Conservation (phyloP, 2,329 filamentous ascomycete genomes). For the Stachybotrys echinatus region DNA sequence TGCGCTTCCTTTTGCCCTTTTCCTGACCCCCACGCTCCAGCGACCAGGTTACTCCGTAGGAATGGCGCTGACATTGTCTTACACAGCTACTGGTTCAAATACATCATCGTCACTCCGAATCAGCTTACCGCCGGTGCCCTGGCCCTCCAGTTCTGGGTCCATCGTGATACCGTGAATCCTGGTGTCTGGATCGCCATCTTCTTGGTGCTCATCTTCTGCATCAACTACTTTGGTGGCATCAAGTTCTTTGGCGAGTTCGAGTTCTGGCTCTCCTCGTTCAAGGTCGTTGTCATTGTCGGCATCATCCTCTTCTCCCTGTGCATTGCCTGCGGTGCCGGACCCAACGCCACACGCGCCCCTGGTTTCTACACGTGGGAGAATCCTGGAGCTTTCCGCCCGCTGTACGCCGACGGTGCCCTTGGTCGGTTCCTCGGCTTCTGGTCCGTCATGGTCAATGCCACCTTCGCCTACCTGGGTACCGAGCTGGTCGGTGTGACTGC, state of each 20-base stretch:
- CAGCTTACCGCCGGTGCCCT: constrained; percentile 76
- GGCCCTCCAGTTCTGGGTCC: constrained; percentile 74
- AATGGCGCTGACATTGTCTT: background rate
- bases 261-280: constrained; percentile 61
- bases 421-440: constrained; percentile 60
- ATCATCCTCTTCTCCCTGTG: constrained; percentile 62
- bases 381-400: constrained; percentile 42
- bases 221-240: constrained; percentile 64
- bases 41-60: background rate
- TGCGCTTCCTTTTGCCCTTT: background rate
- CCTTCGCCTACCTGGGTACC: constrained; percentile 74
- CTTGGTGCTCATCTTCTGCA: constrained; percentile 54
- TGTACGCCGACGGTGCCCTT: constrained; percentile 17
- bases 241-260: constrained; percentile 62
- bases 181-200: constrained; percentile 76
- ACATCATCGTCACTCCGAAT: constrained; percentile 81
- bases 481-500: constrained; percentile 75
- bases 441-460: constrained; percentile 69
- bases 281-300: constrained; percentile 61
- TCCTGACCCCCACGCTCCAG: background rate
- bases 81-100: constrained; percentile 61
- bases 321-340: constrained; percentile 60
- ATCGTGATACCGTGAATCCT: constrained; percentile 61
- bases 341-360: constrained; percentile 53
- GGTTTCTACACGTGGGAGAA: constrained; percentile 63